These are phyloP conservation scores for Parathielavia appendiculata DNA, from an alignment of 495 filamentous ascomycete species.

Conservation along the genomic window DNA sequence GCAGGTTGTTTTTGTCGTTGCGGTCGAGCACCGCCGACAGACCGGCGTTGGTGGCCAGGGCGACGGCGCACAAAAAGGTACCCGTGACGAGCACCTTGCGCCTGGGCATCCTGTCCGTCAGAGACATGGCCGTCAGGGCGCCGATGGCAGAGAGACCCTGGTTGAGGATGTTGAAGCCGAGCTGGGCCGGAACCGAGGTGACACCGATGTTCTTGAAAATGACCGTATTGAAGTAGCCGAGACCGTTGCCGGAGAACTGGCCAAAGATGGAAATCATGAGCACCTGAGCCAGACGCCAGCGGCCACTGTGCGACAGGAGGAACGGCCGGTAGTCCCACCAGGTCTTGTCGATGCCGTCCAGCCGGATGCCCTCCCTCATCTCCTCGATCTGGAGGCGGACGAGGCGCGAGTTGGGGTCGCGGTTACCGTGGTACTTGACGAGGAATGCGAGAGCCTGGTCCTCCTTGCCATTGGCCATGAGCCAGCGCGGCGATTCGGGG, in stretches of 20 bases:
- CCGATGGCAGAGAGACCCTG: constrained; percentile 42
- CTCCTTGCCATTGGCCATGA: constrained; percentile 50
- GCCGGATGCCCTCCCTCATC: constrained; percentile 53
- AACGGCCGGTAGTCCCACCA: constrained; percentile 46
- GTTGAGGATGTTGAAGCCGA: constrained; percentile 46
- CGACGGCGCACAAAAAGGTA: constrained; percentile 45
- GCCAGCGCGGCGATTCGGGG: constrained; percentile 60
- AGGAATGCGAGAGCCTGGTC: constrained; percentile 52
- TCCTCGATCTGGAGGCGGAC: constrained; percentile 54
- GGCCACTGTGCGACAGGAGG: constrained; percentile 40
- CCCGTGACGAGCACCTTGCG: constrained; percentile 42
- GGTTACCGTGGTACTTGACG: constrained; percentile 55
- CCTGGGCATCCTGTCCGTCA: constrained; percentile 44
- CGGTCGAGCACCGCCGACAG: constrained; percentile 39
- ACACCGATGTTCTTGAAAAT: constrained; percentile 35
- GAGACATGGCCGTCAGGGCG: constrained; percentile 38
- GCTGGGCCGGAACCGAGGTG: constrained; percentile 31
- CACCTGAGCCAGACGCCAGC: constrained; percentile 46
- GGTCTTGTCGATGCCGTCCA: constrained; percentile 52
- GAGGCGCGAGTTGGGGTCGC: constrained; percentile 47
- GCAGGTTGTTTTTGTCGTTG: constrained; percentile 19
- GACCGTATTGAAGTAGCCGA: constrained; percentile 39
- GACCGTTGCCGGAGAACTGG: constrained; percentile 49
- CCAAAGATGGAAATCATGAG: constrained; percentile 51
- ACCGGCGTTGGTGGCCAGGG: constrained; percentile 46